Conservation (phyloP, 2,329 filamentous ascomycete species). For the Albophoma yamanashiensis region DNA sequence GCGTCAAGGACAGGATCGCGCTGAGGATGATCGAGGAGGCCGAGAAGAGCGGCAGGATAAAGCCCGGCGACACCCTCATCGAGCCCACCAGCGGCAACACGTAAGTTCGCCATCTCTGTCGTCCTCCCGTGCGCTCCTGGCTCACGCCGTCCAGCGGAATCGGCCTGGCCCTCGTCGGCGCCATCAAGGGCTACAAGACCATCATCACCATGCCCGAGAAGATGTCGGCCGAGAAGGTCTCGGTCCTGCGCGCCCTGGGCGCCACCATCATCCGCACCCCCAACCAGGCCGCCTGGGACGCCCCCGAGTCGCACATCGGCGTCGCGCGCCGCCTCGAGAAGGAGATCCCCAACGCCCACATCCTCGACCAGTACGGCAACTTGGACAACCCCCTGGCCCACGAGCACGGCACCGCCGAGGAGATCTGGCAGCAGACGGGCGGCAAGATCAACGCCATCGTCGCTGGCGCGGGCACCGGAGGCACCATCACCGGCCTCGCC, state of each 20-base stretch:
- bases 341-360: slow-evolving; percentile 94
- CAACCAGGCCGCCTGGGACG: slow-evolving; percentile 89
- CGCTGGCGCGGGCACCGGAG: slow-evolving; percentile 88
- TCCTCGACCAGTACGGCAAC: slow-evolving; percentile 94
- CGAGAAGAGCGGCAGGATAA: slow-evolving; percentile 83
- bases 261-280: slow-evolving; percentile 97
- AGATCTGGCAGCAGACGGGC: slow-evolving; percentile 86
- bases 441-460: slow-evolving; percentile 76
- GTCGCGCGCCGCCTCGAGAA: slow-evolving; percentile 84
- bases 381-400: slow-evolving; percentile 85
- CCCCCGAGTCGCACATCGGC: slow-evolving; percentile 92
- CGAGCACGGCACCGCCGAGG: slow-evolving; percentile 87
- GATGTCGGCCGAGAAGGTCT: slow-evolving; percentile 98
- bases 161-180: slow-evolving; percentile 83
- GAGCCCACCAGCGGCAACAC: slow-evolving; percentile 98
- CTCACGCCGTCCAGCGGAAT: slow-evolving; percentile 51
- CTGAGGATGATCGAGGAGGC: slow-evolving; percentile 96
- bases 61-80: slow-evolving; percentile 92
- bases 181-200: slow-evolving; percentile 95
- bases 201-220: slow-evolving; percentile 99
- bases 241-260: slow-evolving; percentile 83
- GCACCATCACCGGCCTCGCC: slow-evolving; percentile 86
- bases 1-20: slow-evolving; percentile 91
- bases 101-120: slow-evolving; percentile 21
- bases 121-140: slow-evolving; percentile 11